Conservation (phyloP, 169 alveolate species). For the Plasmodium berghei region DNA sequence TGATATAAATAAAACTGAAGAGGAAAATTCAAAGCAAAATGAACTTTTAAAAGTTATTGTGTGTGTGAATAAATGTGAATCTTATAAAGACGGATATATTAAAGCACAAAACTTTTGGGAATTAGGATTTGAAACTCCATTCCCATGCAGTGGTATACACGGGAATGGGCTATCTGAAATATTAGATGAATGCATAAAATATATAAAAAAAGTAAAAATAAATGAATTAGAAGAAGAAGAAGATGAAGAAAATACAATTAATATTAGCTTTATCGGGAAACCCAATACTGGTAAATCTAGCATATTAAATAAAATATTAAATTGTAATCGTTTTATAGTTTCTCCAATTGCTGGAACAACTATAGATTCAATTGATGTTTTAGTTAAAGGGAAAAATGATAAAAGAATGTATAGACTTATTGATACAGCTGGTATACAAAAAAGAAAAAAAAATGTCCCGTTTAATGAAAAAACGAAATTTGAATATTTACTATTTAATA, state of each 20-base stretch:
- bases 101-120: conserved; percentile 86
- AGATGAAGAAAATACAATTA: conserved; percentile 46
- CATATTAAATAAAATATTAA: conserved; percentile 78
- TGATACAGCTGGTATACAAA: conserved; percentile 76
- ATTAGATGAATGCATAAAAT: conserved; percentile 75
- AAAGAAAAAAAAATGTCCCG: conserved; percentile 51
- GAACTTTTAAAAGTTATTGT: conserved; percentile 67
- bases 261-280: conserved; percentile 64
- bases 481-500: conserved; percentile 45
- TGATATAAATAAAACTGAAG: background rate
- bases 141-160: conserved; percentile 85
- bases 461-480: conserved; percentile 65
- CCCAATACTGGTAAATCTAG: conserved; percentile 86
- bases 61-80: conserved; percentile 86
- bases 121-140: conserved; percentile 85
- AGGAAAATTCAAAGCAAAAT: background rate
- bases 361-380: conserved; percentile 82
- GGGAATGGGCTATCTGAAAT: conserved; percentile 86
- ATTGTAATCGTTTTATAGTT: conserved; percentile 82
- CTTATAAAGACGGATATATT: conserved; percentile 81
- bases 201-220: conserved; percentile 64
- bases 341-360: conserved; percentile 87
- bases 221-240: conserved; percentile 63
- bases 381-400: conserved; percentile 71
- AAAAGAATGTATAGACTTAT: conserved; percentile 67